Evolutionary conservation across 1,139 yeast genomes (phyloP), one percentile per base, ranked within the genome.

Genomic region (Hemisphaericaspora lyxosophila): DNA sequence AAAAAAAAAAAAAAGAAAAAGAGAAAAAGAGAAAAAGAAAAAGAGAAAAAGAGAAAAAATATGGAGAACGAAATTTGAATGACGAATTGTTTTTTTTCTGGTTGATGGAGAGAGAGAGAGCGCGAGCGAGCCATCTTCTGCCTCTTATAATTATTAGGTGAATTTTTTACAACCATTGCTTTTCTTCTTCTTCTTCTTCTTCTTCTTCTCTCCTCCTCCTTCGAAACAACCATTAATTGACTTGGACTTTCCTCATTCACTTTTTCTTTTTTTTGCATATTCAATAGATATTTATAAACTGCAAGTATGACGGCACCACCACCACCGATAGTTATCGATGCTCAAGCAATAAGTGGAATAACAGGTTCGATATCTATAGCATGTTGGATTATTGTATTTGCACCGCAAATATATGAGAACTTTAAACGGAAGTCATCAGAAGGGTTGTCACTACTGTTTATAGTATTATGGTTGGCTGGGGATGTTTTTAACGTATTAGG

Each of bases 371-470:
- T 92, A 33, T 90, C 97, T 13, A 77, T 92, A 31, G 96, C 97
- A 14, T 92, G 97, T 60, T 92, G 98, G 98, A 85, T 92, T 46
- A 89, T 92, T 38, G 97, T 92, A 17, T 92, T 92, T 69, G 95
- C 96, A 28, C 98, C 98, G 12, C 98, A 92, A 58, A 84, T 92
- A 32, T 90, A 88, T 60, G 97, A 92, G 57, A 90, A 90, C 39
- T 89, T 86, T 57, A 74, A 75, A 44, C 70, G 97, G 54, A 82
- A 85, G 57, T 80, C 89, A 25, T 80, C 95, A 3, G 96, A 89
- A 44, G 97, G 97, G 1, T 71, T 90, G 24, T 87, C 96, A 5
- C 62, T 89, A 27, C 66, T 84, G 47, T 90, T 90, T 59, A 87
- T 90, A 22, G 74, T 87, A 4, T 70, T 90, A 29, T 90, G 97